Evolutionary conservation across 2,329 filamentous ascomycete genomes (phyloP), one percentile per base, ranked within the genome.

Genomic region (Exserohilum rostratum): DNA sequence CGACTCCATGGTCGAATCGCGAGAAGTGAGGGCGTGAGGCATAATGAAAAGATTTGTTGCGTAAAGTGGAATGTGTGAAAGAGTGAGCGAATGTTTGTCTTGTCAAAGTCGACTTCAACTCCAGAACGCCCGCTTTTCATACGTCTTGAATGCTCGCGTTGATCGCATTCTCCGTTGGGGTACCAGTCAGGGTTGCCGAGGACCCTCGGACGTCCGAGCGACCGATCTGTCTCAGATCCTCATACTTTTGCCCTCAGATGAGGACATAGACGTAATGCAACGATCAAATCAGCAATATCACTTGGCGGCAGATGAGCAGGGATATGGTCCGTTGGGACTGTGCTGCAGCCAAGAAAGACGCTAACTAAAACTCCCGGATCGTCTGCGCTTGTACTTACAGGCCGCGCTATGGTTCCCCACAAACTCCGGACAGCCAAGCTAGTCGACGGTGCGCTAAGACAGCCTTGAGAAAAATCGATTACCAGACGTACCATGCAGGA

Each of bases 1-100:
- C 34, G 74, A 69, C 55, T 79, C 77, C 67, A 72, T 72, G 20
- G 73, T 77, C 15, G 79, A 80, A 70, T 81, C 80, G 5, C 77
- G 76, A 57, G 78, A 74, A 46, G 79, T 79, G 39, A 78, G 73
- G 70, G 79, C 70, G 61, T 74, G 71, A 66, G 71, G 69, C 71
- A 74, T 75, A 46, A 40, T 67, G 49, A 42, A 35, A 27, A 38
- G 30, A 38, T 31, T 38, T 47, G 20, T 13, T 35, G 39, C 30
- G 54, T 50, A 42, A 22, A 20, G 15, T 54, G 34, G 47, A 30
- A 43, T 48, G 45, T 53, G 11, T 20, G 45, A 15, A 12, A 13
- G 39, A 43, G 39, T 7, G 39, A 27, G 15, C 9, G 39, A 43
- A 15, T 43, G 15, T 52, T 49, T 37, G 50, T 50, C 42, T 53